Conservation (phyloP, 164 flowering plant species). For the Warburgia ugandensis region DNA sequence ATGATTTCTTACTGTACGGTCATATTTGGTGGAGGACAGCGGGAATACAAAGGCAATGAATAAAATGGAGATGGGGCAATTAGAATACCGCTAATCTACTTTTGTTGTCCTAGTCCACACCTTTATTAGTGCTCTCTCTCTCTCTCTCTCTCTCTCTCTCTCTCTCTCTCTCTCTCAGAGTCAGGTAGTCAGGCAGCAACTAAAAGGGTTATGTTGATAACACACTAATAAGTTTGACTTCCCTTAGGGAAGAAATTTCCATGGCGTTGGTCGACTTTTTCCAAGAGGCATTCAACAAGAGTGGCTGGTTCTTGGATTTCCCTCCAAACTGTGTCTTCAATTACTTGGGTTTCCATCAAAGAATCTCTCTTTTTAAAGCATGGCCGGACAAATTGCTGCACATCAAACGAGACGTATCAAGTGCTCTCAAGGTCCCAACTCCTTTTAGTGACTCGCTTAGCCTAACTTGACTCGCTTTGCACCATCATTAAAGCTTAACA, state of each 20-base stretch:
- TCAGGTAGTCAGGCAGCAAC: conserved; percentile 5
- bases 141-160: background rate
- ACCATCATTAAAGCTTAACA: too few species aligned
- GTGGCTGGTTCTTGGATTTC: background rate
- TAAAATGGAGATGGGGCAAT: too few species aligned
- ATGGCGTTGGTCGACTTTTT: conserved; percentile 3
- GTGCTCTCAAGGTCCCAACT: background rate
- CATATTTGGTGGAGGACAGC: too few species aligned
- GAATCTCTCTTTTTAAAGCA: conserved; percentile 1
- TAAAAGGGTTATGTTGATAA: conserved; percentile 3
- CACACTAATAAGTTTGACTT: conserved; percentile 11
- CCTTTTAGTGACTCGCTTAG: background rate
- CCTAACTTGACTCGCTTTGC: background rate
- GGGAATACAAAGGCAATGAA: too few species aligned
- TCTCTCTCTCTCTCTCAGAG: conserved; percentile 2
- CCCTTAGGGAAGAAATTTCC: conserved; percentile 5
- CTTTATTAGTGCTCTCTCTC: background rate
- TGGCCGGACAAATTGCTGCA: background rate
- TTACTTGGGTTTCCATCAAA: conserved; percentile 2
- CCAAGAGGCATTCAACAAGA: conserved; percentile 3
- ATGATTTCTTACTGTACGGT: too few species aligned
- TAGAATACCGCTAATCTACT: conserved; percentile 4
- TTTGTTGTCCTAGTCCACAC: background rate
- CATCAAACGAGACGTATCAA: conserved; percentile 1
- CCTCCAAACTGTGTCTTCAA: background rate